These are phyloP conservation scores for Uronychia setigera DNA, from an alignment of 73 alveolate species.

Conservation along the genomic window DNA sequence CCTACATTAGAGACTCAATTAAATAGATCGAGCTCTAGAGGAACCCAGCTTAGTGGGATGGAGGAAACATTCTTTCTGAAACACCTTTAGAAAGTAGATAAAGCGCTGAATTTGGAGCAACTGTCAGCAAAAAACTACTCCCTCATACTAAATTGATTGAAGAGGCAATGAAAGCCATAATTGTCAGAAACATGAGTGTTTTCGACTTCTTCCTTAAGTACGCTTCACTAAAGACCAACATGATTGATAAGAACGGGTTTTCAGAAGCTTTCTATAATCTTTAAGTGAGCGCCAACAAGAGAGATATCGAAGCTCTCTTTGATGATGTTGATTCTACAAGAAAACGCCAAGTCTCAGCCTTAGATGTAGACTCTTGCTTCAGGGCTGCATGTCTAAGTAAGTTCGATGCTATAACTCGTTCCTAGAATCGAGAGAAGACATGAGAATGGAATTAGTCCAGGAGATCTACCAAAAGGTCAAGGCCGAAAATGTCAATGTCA, in stretches of 20 bases:
- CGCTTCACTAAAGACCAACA: background rate
- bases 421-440: slow-evolving; percentile 1
- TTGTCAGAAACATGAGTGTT: background rate
- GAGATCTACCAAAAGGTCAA: background rate
- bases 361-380: background rate
- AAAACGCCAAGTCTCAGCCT: background rate
- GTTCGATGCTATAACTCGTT: background rate
- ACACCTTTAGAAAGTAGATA: background rate
- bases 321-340: background rate
- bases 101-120: background rate
- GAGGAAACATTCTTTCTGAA: background rate
- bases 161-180: background rate
- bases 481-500: background rate
- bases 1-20: background rate
- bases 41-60: background rate
- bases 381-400: background rate
- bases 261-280: background rate
- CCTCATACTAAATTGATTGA: background rate
- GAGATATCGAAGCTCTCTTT: background rate
- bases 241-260: background rate
- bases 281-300: background rate
- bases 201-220: background rate
- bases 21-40: background rate
- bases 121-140: background rate
- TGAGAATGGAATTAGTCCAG: background rate